These are phyloP conservation scores for Hemerocallis citrina DNA, from an alignment of 106 monocot species.

Conservation along the genomic window DNA sequence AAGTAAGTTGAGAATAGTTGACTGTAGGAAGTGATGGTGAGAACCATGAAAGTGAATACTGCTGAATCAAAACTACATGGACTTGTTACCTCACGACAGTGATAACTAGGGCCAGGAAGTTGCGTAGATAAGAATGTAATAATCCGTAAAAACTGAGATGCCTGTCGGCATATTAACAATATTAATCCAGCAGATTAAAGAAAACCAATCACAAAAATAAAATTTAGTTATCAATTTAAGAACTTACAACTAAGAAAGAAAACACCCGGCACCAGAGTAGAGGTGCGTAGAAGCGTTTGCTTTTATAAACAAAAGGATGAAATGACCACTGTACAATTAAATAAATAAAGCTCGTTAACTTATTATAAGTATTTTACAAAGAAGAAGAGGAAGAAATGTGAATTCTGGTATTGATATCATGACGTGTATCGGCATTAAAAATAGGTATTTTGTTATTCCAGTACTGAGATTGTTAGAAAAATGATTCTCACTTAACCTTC, in stretches of 20 bases:
- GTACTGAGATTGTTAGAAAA: too few species aligned
- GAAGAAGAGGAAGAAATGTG: too few species aligned
- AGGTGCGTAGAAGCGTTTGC: constrained; percentile 65
- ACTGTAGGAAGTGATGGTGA: too few species aligned
- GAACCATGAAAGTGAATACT: background rate
- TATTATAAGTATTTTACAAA: too few species aligned
- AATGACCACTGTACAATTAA: constrained; percentile 75
- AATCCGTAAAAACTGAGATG: constrained; percentile 67
- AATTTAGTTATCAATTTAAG: background rate
- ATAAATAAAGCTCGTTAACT: too few species aligned
- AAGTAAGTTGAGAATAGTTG: background rate
- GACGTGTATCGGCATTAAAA: too few species aligned
- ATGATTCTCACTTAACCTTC: too few species aligned
- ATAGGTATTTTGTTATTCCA: too few species aligned
- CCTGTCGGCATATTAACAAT: constrained; percentile 39
- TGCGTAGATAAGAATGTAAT: constrained; percentile 98
- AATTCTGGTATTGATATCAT: too few species aligned
- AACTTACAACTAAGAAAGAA: constrained; percentile 75
- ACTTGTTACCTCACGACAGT: constrained; percentile 98
- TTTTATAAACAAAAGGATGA: constrained; percentile 62
- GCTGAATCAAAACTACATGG: too few species aligned
- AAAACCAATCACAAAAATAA: background rate
- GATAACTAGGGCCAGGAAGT: constrained; percentile 96
- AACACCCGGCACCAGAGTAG: constrained; percentile 68
- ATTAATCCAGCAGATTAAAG: background rate